phyloP scores from a whole-genome alignment of 208 protist genomes.

The Herpetomonas tarakana region DNA sequence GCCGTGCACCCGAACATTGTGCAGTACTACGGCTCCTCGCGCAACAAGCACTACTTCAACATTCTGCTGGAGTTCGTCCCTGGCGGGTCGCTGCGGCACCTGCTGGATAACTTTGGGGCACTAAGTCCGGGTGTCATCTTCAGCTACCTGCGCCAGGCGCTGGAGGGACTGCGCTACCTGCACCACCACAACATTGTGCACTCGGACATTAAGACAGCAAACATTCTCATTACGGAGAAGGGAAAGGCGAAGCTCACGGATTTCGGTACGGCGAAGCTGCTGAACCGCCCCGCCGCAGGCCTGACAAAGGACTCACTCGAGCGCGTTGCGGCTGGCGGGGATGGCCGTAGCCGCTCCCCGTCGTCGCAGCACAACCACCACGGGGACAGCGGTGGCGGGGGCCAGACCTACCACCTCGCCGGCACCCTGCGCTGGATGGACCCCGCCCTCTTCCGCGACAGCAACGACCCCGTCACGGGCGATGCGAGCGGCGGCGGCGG shows the following conservation, averaged over 20 bases:
- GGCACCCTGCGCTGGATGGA: conserved; percentile 91
- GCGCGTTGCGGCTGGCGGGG: conserved; percentile 1
- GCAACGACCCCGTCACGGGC: neutral
- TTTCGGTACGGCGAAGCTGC: conserved; percentile 84
- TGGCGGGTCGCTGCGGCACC: conserved; percentile 82
- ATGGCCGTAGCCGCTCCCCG: conserved; percentile 8
- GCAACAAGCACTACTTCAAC: conserved; percentile 85
- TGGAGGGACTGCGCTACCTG: conserved; percentile 84
- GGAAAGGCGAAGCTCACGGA: conserved; percentile 86
- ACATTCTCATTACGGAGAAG: conserved; percentile 89
- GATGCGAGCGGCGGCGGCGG: neutral
- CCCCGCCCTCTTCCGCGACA: conserved; percentile 65
- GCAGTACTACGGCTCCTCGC: conserved; percentile 85
- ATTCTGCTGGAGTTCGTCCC: conserved; percentile 92
- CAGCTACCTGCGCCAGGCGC: conserved; percentile 76
- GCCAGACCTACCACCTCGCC: conserved; percentile 54
- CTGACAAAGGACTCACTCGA: neutral
- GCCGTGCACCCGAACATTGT: conserved; percentile 90
- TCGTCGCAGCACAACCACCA: conserved; percentile 1
- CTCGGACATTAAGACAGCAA: conserved; percentile 88
- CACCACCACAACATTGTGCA: conserved; percentile 89
- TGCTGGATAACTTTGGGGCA: conserved; percentile 88
- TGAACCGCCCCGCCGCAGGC: conserved; percentile 40
- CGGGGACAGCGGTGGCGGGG: conserved; percentile 5
- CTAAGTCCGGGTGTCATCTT: conserved; percentile 80